A percentile compares a stretch with the other conserved stretches of the same genome.
Conservation (phyloP, 2,329 filamentous ascomycete genomes). For the Colletotrichum falcatum region DNA sequence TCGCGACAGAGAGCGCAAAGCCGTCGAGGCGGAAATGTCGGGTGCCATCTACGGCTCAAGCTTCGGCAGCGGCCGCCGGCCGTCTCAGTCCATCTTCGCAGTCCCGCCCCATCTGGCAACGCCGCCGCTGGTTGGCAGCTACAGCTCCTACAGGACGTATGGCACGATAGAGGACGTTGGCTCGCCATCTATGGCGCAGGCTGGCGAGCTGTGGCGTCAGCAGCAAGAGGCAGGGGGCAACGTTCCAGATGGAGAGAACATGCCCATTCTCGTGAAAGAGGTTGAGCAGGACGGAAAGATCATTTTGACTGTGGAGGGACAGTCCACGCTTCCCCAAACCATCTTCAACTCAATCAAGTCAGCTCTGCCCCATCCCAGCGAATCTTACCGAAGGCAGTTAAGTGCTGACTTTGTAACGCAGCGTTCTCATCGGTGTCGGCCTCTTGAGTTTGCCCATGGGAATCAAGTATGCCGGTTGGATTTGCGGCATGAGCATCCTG, state of each 20-base stretch:
- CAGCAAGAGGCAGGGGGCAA: conserved; percentile 63
- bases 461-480: conserved; percentile 88
- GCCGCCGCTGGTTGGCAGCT: conserved; percentile 78
- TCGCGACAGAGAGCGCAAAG: conserved; percentile 62
- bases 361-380: conserved; percentile 32
- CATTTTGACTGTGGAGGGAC: conserved; percentile 86
- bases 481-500: conserved; percentile 82
- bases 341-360: conserved; percentile 94
- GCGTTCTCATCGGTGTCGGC: conserved; percentile 88
- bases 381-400: neutral
- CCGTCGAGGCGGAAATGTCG: conserved; percentile 58
- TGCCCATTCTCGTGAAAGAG: conserved; percentile 88
- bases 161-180: conserved; percentile 62
- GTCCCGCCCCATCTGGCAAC: conserved; percentile 72
- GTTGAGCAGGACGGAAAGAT: conserved; percentile 89
- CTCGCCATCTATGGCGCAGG: conserved; percentile 62
- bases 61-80: conserved; percentile 48
- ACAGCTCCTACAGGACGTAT: conserved; percentile 68
- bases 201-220: conserved; percentile 64
- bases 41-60: conserved; percentile 48
- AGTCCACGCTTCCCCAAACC: conserved; percentile 95
- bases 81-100: conserved; percentile 64
- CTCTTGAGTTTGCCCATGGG: conserved; percentile 90
- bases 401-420: conserved; percentile 43
- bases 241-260: conserved; percentile 68